Evolutionary conservation across 805 yeast species (phyloP), one percentile per base, ranked within the genome.

Genomic region (Metahyphopichia silvanorum): DNA sequence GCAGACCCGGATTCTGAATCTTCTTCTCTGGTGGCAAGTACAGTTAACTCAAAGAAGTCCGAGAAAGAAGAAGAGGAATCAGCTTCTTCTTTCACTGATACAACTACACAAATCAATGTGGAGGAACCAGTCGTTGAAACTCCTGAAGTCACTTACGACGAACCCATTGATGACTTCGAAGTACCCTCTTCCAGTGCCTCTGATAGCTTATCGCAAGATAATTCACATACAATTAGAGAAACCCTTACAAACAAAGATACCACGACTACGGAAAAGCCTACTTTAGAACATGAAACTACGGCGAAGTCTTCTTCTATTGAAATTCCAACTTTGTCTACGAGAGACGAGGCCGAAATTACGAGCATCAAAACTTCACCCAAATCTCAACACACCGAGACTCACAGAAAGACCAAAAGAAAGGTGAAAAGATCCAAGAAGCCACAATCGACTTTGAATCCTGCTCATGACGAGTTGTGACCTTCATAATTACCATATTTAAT

Each of bases 381-480:
- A 8, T 20, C 21, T 20, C 9, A 20, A 20, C 7, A 7, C 7
- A 20, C 10, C 21, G 21, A 20, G 10, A 20, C 7, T 7, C 21
- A n/a, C n/a, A 20, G 21, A 8, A 20, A 20, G 21, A 20, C 21
- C 7, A 20, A 10, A 20, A 20, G 21, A 4, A 29, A 9, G 27
- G 3, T 17, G 21, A 18, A 16, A 33, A 37, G 18, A 14, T 20
- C 22, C 25, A 21, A 30, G 29, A 14, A 20, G 12, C 26, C n/a
- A 25, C 27, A 11, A 26, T n/a, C 4, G 21, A 18, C 14, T 14
- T 32, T 21, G 33, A 34, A 23, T 12, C 26, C 26, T 24, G n/a
- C 12, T 24, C 26, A 24, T 14, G 26, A 24, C 12, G 26, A 24
- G 26, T 24, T 24, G 13, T 24, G 12, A 21, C 11, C n/a, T n/a